Base-by-base conservation (phyloP, 805 yeast species). In the Ogataea henricii region DNA sequence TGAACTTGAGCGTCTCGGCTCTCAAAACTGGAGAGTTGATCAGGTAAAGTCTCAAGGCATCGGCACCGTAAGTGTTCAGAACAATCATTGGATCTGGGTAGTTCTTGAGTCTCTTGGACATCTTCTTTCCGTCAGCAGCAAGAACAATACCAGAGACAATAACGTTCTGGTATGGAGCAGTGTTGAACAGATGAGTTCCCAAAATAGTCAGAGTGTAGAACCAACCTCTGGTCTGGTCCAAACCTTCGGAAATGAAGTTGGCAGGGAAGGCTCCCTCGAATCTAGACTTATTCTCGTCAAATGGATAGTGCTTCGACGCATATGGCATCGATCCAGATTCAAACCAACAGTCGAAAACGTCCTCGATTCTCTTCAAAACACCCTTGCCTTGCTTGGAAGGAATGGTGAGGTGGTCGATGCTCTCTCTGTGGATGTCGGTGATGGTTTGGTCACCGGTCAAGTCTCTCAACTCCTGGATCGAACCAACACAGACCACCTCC, bases 151-250 rank as follows among this genome's bases (percentile, higher is more conserved):
- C 99, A 36, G 90, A 77, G 44, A 94, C 99, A 68, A 94, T 89
- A 55, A 91, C 96, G 69, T 94, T 94, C 71, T 92, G 76, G 78
- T 87, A 94, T 42, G 99, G 98, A 54, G 96, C 95, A 49, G 84
- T 80, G 63, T 87, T 85, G 74, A 94, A 94, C 61, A 94, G 74
- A 62, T 92, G 97, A 48, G 96, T 89, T 69, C 98, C 99, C 63
- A 94, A 78, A 20, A 94, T 97, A 39, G 96, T 85, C 68, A 94
- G 78, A 45, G 99, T 94, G 72, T 94, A 94, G 74, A 94, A 94
- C 99, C 99, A 94, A 67, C 99, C 99, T 82, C 99, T 89, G 50
- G 99, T 94, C 77, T 94, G 99, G 73, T 94, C 99, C 61, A 94
- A 81, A 73, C 99, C 99, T 78, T 94, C 99, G 51, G 97, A 86